Base-by-base conservation (phyloP, 805 yeast genomes). In the Metschnikowia bowlesiae region DNA sequence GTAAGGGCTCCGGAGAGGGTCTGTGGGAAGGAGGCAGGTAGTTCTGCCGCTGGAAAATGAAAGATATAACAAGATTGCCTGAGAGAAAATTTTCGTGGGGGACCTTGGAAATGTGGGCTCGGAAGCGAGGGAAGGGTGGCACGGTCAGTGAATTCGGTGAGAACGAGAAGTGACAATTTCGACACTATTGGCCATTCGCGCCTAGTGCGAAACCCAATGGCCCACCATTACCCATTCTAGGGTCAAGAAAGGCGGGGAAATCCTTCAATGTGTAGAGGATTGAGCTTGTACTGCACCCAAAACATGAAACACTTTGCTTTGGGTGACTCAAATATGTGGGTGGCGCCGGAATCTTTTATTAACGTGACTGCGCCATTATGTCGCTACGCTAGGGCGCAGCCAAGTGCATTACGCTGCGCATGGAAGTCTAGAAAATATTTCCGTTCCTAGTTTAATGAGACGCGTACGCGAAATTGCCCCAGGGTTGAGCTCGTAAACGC, bases 361-460 rank as follows among this genome's bases (percentile, higher is more conserved):
- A 37, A 37, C 14, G 39, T 37, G 43, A 26, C n/a, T 14, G 43
- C 29, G 18, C 43, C 26, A 9, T 29, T 10, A 28, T 13, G 37
- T 32, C 37, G 38, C 22, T 22, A 13, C 31, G 18, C 13, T 18
- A 22, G n/a, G 45, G 45, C 31, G 45, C 38, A 30, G 45, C 43
- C 38, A 13, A 28, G 45, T 18, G 45, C 37, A 34, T 22, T 42
- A 42, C 31, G 28, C 41, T 39, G 41, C 32, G 36, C 44, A 41
- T 30, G 31, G 31, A 42, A 38, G 7, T 32, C 38, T 30, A 42
- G 45, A 33, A 11, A 13, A 18, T 13, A 33, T 16, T 42, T 33
- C 34, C 38, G n/a, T 42, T 42, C 38, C 38, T 33, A 28, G 45
- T 36, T 42, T 22, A 42, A 42, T 42, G 45, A 28, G 45, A 42